Base-by-base conservation (phyloP, 2,329 filamentous ascomycete genomes). In the Purpureocillium takamizusanense region DNA sequence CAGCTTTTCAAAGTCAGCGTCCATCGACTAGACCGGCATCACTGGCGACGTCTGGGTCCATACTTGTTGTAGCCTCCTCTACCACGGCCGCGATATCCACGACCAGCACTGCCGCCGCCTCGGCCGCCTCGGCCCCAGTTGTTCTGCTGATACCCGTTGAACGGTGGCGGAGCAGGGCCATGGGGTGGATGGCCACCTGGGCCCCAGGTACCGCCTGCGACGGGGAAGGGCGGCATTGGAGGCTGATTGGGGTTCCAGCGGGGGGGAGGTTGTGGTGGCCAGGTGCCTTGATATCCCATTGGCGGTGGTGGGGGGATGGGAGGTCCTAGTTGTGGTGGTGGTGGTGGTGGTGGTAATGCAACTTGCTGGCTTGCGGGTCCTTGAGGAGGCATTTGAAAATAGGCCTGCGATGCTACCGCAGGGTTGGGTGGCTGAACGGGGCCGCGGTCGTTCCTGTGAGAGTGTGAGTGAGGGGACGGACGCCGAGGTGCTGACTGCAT, bases 221-320 rank as follows among this genome's bases (percentile, higher is more conserved):
- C 8, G 47, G 38, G 33, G 48, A 43, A 42, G 56, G 48, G 17
- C 21, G 5, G 21, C 21, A 25, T 25, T 5, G 46, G 42, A 15
- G 52, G 23, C 13, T 33, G 47, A 31, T 58, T 51, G 4, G 50
- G 46, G 7, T 49, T 52, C 58, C 56, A 61, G 34, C 39, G 46
- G 37, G 49, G 45, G 7, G 46, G 44, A 5, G 42, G 45, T 11
- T 46, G 52, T 32, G 51, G 55, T 6, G 64, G 65, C 65, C 67
- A 70, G 10, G 58, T 55, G 3, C 64, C 65, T 35, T 58, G 55
- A 37, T 62, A 67, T 5, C 62, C 61, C 12, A 48, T 47, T 9
- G 62, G 62, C 0, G 57, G 40, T 23, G 40, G 36, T 11, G 34
- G 38, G 15, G 35, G 40, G 7, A 30, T 12, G 5, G 28, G 28